Conservation (phyloP, 805 yeast genomes). For the Metschnikowia drakensbergensis region DNA sequence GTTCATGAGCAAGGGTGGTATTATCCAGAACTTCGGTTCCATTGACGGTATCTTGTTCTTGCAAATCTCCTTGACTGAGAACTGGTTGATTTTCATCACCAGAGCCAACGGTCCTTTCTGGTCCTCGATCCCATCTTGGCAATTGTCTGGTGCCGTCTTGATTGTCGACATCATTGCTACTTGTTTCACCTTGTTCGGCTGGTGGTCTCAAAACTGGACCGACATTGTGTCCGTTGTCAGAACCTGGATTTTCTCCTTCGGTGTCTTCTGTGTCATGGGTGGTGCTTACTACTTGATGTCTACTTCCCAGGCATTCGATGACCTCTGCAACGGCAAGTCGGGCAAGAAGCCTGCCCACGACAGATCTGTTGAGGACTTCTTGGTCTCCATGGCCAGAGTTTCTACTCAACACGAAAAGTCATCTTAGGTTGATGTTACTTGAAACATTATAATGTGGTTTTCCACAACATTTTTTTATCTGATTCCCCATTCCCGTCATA, state of each 20-base stretch:
- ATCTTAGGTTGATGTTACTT: conserved; percentile 35
- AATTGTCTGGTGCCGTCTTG: conserved; percentile 90
- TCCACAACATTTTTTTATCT: conserved; percentile 14
- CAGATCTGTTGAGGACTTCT: conserved; percentile 79
- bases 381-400: conserved; percentile 83
- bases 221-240: conserved; percentile 93
- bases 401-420: conserved; percentile 87
- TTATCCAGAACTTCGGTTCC: conserved; percentile 93
- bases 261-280: conserved; percentile 94
- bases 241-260: conserved; percentile 93
- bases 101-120: conserved; percentile 98
- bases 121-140: conserved; percentile 96
- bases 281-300: conserved; percentile 96
- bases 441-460: conserved; percentile 4
- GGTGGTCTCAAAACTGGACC: conserved; percentile 98
- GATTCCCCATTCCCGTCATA: conserved; percentile 28
- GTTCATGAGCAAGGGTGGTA: conserved; percentile 89
- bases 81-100: conserved; percentile 95
- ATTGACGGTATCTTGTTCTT: conserved; percentile 90
- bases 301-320: conserved; percentile 72
- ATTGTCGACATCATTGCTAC: conserved; percentile 89
- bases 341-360: conserved; percentile 51
- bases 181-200: conserved; percentile 88
- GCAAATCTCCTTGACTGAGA: conserved; percentile 92
- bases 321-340: conserved; percentile 80